A percentile compares a stretch with the other conserved stretches of the same genome.
phyloP scores from a whole-genome alignment of 2,329 filamentous ascomycete genomes.

The Curvularia spicifera region DNA sequence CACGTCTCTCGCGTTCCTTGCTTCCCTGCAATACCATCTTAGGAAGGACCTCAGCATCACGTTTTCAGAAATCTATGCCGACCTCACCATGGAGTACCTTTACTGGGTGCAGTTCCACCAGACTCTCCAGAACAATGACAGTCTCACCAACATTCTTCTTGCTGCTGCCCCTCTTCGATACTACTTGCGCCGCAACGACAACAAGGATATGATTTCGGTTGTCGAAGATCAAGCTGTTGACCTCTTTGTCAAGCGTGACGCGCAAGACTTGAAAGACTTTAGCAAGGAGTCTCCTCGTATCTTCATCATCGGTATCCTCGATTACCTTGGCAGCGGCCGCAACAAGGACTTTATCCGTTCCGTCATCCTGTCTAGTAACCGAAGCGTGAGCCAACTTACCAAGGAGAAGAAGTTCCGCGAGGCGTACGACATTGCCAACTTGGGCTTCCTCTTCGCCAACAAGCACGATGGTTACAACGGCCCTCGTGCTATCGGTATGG shows the following conservation, averaged over 20 bases:
- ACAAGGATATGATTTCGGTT: slow-evolving; percentile 31
- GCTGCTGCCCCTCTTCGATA: slow-evolving; percentile 42
- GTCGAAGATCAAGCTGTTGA: slow-evolving; percentile 38
- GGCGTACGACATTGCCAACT: slow-evolving; percentile 44
- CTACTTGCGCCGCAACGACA: slow-evolving; percentile 34
- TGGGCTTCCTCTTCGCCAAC: slow-evolving; percentile 42
- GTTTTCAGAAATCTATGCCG: slow-evolving; percentile 53
- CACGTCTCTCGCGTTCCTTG: slow-evolving; percentile 51
- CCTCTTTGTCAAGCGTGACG: slow-evolving; percentile 39
- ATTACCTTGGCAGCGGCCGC: slow-evolving; percentile 38
- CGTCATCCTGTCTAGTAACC: slow-evolving; percentile 38
- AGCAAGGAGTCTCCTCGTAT: slow-evolving; percentile 40
- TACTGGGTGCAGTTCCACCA: slow-evolving; percentile 43
- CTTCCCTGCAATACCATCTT: slow-evolving; percentile 54
- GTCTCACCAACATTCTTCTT: slow-evolving; percentile 44
- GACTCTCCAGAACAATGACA: slow-evolving; percentile 46
- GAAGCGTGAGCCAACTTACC: slow-evolving; percentile 32
- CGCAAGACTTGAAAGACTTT: slow-evolving; percentile 35
- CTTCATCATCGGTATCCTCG: slow-evolving; percentile 41
- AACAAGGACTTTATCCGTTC: slow-evolving; percentile 39
- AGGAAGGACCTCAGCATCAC: slow-evolving; percentile 48
- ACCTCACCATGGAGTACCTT: slow-evolving; percentile 50
- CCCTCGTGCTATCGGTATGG: slow-evolving; percentile 44
- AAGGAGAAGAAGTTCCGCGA: slow-evolving; percentile 43
- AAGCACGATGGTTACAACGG: slow-evolving; percentile 44